phyloP scores from a whole-genome alignment of 371 early-diverging fungal genomes.

The Rhizomucor miehei region DNA sequence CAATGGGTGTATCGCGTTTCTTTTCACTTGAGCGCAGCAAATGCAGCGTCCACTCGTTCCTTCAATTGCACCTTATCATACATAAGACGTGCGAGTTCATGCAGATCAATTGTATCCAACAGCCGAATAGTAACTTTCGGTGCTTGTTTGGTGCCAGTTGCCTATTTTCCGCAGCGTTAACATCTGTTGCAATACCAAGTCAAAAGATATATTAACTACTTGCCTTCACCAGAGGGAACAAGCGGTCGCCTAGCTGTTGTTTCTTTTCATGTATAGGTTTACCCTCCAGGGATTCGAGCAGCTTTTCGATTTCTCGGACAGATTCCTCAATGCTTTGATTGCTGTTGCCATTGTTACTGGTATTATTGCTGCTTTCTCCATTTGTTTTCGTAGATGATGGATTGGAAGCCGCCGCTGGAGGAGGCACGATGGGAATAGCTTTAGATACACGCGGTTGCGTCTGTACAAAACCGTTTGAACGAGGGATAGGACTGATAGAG shows the following conservation, averaged over 20 bases:
- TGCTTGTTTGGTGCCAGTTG: constrained; percentile 30
- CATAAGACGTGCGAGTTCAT: constrained; percentile 36
- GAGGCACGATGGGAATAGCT: constrained; percentile 35
- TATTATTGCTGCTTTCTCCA: constrained; percentile 2
- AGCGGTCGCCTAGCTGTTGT: constrained; percentile 29
- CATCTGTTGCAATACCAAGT: neutral
- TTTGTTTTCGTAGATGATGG: constrained; percentile 2
- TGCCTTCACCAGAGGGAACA: constrained; percentile 38
- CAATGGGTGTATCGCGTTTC: too few species aligned
- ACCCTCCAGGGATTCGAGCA: constrained; percentile 18
- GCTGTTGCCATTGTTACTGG: constrained; percentile 7
- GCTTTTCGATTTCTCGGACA: constrained; percentile 7
- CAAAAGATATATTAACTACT: neutral
- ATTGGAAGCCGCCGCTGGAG: constrained; percentile 3
- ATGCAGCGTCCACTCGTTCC: constrained; percentile 25
- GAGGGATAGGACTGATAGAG: neutral
- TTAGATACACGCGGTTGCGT: constrained; percentile 28
- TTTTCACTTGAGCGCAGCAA: constrained; percentile 15
- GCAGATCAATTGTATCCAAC: constrained; percentile 34
- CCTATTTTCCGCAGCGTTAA: constrained; percentile 6
- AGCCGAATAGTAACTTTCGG: constrained; percentile 39
- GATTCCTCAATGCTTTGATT: neutral
- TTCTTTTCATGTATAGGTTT: constrained; percentile 31
- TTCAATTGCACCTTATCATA: constrained; percentile 24
- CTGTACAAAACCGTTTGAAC: neutral